phyloP scores from a whole-genome alignment of 2,329 filamentous ascomycete species.

The Tricladium varicosporioides region DNA sequence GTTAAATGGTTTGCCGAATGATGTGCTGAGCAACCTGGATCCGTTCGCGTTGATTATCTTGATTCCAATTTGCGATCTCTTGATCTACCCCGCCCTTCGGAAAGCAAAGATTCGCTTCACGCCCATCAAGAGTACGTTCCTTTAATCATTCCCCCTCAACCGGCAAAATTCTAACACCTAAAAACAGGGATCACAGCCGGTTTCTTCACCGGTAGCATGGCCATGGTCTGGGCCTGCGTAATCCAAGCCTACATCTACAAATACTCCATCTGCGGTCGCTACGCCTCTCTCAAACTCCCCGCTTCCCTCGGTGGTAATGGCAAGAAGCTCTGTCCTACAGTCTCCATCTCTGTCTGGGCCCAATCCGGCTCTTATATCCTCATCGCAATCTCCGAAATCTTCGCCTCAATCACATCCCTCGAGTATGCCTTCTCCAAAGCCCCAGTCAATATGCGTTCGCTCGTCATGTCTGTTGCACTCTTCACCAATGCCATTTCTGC shows the following conservation, averaged over 20 bases:
- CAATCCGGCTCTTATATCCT: constrained; percentile 48
- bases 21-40: constrained; percentile 73
- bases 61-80: constrained; percentile 67
- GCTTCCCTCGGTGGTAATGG: constrained; percentile 41
- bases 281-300: constrained; percentile 45
- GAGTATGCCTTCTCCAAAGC: constrained; percentile 79
- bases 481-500: constrained; percentile 69
- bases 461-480: constrained; percentile 69
- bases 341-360: constrained; percentile 64
- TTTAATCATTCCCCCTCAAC: background rate
- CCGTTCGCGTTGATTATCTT: constrained; percentile 74
- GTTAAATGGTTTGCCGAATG: constrained; percentile 71
- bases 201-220: constrained; percentile 62
- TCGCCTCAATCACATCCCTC: constrained; percentile 59
- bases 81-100: constrained; percentile 67
- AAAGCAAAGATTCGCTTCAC: constrained; percentile 64
- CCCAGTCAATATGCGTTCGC: constrained; percentile 75
- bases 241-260: constrained; percentile 65
- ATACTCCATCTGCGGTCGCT: constrained; percentile 56
- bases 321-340: constrained; percentile 41
- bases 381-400: constrained; percentile 56
- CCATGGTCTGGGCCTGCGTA: constrained; percentile 58
- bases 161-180: background rate
- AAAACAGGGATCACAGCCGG: constrained; percentile 59
- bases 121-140: constrained; percentile 59